Conservation (phyloP, 768 basidiomycete species). For the Phanerodontia chrysosporium region DNA sequence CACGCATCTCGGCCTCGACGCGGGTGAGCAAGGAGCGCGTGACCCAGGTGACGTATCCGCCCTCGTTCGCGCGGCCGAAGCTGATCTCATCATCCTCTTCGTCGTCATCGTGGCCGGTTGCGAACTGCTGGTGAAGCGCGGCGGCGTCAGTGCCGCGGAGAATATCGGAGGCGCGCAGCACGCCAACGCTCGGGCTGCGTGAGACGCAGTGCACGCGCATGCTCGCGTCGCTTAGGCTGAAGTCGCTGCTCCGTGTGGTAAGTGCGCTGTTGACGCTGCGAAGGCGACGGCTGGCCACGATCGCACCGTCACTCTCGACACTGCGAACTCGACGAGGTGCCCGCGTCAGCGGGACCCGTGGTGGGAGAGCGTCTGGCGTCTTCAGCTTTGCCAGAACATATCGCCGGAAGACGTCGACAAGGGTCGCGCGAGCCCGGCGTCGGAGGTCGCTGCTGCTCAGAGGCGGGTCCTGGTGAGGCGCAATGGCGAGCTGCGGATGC, state of each 20-base stretch:
- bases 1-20: conserved; percentile 10
- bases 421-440: conserved; percentile 57
- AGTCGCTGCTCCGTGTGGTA: not conserved
- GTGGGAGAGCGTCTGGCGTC: conserved; percentile 6
- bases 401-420: conserved; percentile 64
- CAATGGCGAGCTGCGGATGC: conserved; percentile 21
- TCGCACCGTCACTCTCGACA: not conserved
- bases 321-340: not conserved
- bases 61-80: conserved; percentile 5
- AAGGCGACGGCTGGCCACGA: not conserved
- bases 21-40: conserved; percentile 8
- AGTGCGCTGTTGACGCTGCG: not conserved
- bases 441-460: conserved; percentile 35
- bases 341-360: not conserved
- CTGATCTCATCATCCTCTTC: conserved; percentile 1
- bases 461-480: conserved; percentile 7
- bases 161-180: conserved; percentile 5
- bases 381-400: conserved; percentile 38
- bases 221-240: not conserved
- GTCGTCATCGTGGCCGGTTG: not conserved
- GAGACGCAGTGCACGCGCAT: not conserved
- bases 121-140: not conserved
- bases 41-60: conserved; percentile 16
- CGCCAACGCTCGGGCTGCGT: not conserved
- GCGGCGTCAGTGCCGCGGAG: not conserved